Base-by-base conservation (phyloP, 2,329 filamentous ascomycete genomes). In the Graphilbum ipis-grandicollis region DNA sequence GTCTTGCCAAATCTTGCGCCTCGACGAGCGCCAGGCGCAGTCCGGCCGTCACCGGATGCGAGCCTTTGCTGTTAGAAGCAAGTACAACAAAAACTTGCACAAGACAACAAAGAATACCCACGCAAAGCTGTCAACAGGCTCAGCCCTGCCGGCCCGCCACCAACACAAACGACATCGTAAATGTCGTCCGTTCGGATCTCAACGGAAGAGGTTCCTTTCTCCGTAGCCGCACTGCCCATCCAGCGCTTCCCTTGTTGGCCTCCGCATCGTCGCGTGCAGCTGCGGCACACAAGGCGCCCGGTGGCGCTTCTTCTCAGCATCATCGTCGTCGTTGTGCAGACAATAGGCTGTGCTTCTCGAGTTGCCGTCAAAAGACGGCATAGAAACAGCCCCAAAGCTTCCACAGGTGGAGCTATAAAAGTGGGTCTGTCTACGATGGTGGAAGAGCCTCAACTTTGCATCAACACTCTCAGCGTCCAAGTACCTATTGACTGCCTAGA, bases 81-180 rank as follows among this genome's bases (percentile, higher is more conserved):
- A 17, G 13, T n/a, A n/a, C n/a, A n/a, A n/a, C n/a, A n/a, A n/a
- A n/a, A n/a, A n/a, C n/a, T n/a, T n/a, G n/a, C n/a, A n/a, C n/a
- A n/a, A n/a, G 10, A 29, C 23, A 17, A 14, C 14, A 15, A 29
- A 28, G 35, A 36, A 22, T 36, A 54, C 67, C 47, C 66, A 86
- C 81, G 76, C 31, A 90, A 65, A 46, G 81, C 79, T 41, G 80
- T 71, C 39, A 86, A 60, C 23, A 92, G 68, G 50, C 84, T 92
- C 40, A 98, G 65, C 38, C 88, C 88, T 32, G 85, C 85, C 19
- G 86, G 85, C 5, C 86, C 85, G 43, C 85, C 86, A 42, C 85
- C 85, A 37, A 93, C 79, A 49, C 84, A 90, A 43, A 93, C 83
- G 23, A 93, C 79, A 68, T 93, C 85, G 62, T 90, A 94, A 49